These are phyloP conservation scores for Xerocomus potaroensis DNA, from an alignment of 768 basidiomycete species.

Conservation along the genomic window DNA sequence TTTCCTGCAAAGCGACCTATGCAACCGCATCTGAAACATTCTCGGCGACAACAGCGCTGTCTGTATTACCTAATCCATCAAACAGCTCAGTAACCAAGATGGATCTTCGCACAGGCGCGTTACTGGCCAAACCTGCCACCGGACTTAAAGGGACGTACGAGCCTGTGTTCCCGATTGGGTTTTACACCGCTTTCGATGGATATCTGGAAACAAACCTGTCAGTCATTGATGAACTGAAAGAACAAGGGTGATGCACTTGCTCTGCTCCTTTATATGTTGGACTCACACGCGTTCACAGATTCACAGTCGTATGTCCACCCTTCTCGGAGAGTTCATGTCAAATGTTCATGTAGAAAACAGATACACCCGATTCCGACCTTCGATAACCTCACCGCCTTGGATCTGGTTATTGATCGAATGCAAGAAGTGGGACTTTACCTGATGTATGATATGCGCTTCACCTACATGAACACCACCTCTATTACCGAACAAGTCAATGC, in stretches of 20 bases:
- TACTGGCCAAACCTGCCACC: constrained; percentile 48
- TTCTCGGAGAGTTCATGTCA: too few species aligned
- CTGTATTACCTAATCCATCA: constrained; percentile 45
- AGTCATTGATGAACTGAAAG: constrained; percentile 30
- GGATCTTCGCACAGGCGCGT: constrained; percentile 46
- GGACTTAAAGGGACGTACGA: constrained; percentile 48
- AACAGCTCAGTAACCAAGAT: constrained; percentile 55
- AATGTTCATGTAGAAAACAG: too few species aligned
- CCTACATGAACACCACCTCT: constrained; percentile 59
- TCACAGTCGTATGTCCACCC: constrained; percentile 31
- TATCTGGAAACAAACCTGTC: constrained; percentile 20
- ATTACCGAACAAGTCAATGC: constrained; percentile 66
- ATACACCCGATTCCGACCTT: constrained; percentile 72
- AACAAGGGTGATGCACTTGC: constrained; percentile 23
- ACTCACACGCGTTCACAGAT: constrained; percentile 7
- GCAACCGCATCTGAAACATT: constrained; percentile 41
- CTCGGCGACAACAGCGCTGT: constrained; percentile 40
- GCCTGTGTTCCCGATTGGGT: constrained; percentile 46
- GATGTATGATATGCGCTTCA: constrained; percentile 81
- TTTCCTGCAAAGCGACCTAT: constrained; percentile 27
- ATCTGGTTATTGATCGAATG: constrained; percentile 63
- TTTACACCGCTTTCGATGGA: constrained; percentile 42
- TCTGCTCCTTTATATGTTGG: neutral
- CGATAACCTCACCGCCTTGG: constrained; percentile 52
- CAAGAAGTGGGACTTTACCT: constrained; percentile 65